Percentiles rank a stretch among this genome's conserved stretches.
phyloP scores from a whole-genome alignment of 2,329 filamentous ascomycete genomes.

The Epichloe brachyelytri region DNA sequence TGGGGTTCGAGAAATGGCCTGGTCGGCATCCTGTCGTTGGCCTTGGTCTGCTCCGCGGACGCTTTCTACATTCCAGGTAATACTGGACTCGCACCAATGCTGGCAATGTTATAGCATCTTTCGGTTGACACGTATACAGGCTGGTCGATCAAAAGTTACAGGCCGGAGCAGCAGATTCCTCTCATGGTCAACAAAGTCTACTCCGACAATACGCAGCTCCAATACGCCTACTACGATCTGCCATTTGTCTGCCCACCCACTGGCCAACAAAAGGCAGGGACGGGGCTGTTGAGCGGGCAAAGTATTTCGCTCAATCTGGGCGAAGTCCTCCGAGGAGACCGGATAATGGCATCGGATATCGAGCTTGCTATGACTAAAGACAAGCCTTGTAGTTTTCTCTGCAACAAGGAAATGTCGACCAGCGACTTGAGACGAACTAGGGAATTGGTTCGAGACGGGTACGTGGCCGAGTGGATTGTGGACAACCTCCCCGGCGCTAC shows the following conservation, averaged over 20 bases:
- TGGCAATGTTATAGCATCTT: neutral
- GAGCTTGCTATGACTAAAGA: constrained; percentile 68
- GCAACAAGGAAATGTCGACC: constrained; percentile 52
- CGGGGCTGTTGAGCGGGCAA: constrained; percentile 60
- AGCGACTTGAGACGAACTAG: constrained; percentile 54
- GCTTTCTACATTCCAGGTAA: constrained; percentile 82
- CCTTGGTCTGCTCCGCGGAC: constrained; percentile 25
- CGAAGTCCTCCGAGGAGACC: constrained; percentile 75
- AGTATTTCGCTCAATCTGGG: constrained; percentile 73
- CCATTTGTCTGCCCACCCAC: constrained; percentile 77
- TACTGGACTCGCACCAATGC: constrained; percentile 8
- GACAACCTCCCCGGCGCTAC: constrained; percentile 84
- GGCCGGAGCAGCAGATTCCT: constrained; percentile 62
- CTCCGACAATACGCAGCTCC: constrained; percentile 78
- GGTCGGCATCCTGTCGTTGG: constrained; percentile 29
- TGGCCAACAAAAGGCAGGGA: constrained; percentile 50
- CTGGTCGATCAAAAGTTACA: constrained; percentile 73
- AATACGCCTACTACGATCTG: constrained; percentile 81
- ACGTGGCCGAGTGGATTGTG: constrained; percentile 87
- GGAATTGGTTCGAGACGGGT: constrained; percentile 63
- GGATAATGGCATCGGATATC: constrained; percentile 75
- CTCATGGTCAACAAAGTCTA: constrained; percentile 89
- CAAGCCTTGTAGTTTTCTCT: constrained; percentile 58
- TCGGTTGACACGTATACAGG: constrained; percentile 29
- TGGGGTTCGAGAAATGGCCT: constrained; percentile 20